Percentiles rank a stretch among this genome's conserved stretches.
These are phyloP conservation scores for Neoascochyta sp. DNA, from an alignment of 2,329 filamentous ascomycete species.

Conservation along the genomic window DNA sequence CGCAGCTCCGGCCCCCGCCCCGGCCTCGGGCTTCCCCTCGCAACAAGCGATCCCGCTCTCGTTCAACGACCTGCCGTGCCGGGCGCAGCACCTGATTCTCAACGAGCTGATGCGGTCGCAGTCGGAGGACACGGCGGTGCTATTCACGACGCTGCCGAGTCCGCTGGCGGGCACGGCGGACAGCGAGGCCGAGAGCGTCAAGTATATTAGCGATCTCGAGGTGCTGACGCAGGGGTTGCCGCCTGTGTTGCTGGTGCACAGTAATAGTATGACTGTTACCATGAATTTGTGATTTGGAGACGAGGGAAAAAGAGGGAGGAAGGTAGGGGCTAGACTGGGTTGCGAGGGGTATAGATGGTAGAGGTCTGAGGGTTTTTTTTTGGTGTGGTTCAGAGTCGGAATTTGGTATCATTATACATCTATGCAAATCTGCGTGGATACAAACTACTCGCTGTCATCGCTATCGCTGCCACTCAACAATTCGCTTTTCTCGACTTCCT, in stretches of 20 bases:
- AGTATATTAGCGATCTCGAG: constrained; percentile 74
- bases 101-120: constrained; percentile 70
- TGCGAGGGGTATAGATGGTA: neutral
- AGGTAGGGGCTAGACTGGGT: neutral
- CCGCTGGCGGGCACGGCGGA: constrained; percentile 71
- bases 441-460: constrained; percentile 19
- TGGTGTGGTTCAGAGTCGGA: no score
- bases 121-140: constrained; percentile 59
- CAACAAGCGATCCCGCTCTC: constrained; percentile 65
- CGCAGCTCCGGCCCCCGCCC: neutral
- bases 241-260: constrained; percentile 74
- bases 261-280: constrained; percentile 87
- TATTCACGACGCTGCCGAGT: constrained; percentile 80
- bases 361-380: neutral
- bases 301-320: neutral
- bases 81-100: constrained; percentile 79
- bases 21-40: constrained; percentile 49
- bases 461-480: constrained; percentile 18
- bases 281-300: constrained; percentile 57
- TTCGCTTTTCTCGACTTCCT: constrained; percentile 14
- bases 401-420: constrained; percentile 14
- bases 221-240: constrained; percentile 73
- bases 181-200: constrained; percentile 66
- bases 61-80: constrained; percentile 82
- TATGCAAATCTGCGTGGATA: neutral